Evolutionary conservation across 805 yeast genomes (phyloP), one percentile per base, ranked within the genome.

Genomic region (Saccharomyces kudriavzevii): DNA sequence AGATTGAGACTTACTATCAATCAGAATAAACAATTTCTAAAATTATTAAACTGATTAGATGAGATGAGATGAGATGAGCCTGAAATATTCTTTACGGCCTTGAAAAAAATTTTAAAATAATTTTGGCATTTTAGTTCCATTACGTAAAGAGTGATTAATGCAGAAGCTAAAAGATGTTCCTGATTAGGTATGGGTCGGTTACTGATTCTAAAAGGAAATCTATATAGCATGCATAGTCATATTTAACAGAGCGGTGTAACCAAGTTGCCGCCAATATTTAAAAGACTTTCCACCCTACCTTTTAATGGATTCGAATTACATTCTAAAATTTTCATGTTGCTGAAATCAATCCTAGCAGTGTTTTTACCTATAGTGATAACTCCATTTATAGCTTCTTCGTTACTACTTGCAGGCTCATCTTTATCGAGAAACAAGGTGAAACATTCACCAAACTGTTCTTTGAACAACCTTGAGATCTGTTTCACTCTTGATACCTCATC

Each of bases 361-460:
- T 78, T 81, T 54, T 83, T 84, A 43, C 96, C 98, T 50, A 92
- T 83, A 30, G 77, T 78, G 13, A 94, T 64, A 0, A 89, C 87
- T n/a, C 80, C 80, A 25, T 60, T 62, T 11, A 73, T 62, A 9
- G 63, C 57, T 52, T 73, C 71, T 53, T 74, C 69, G 25, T 72
- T 66, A 6, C 72, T 72, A 3, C 49, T 52, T 13, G 52, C 22
- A 13, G 6, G 22, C 50, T 54, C 29, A 2, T 58, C 61, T 40
- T 65, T 60, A 11, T 57, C 55, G 45, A 67, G 48, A 31, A 61
- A 46, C 6, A 69, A 53, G 0, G 71, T 63, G 55, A 87, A 81
- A 0, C 90, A 70, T 25, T 86, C 89, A 14, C 98, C 99, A 72
- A 94, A 94, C 63, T 94, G 99, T 0, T 94, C 90, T 49, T 76